These are phyloP conservation scores for Suhomyces sp. DNA, from an alignment of 805 yeast species.

Conservation along the genomic window DNA sequence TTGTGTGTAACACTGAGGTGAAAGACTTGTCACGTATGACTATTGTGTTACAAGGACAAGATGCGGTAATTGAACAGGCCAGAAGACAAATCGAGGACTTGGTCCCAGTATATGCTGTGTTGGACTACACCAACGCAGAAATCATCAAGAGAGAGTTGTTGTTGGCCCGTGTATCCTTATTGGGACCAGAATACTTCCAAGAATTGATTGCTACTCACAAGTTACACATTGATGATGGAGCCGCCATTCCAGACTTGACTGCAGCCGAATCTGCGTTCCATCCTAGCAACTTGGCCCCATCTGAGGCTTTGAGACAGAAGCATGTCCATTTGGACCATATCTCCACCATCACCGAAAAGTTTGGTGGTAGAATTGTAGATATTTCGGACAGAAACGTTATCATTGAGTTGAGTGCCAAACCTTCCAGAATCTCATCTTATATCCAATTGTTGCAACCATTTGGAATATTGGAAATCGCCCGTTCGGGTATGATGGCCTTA, in stretches of 20 bases:
- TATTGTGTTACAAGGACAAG: conserved; percentile 89
- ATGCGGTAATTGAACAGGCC: conserved; percentile 96
- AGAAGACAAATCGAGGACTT: conserved; percentile 96
- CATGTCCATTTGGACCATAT: conserved; percentile 85
- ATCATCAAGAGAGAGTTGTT: conserved; percentile 89
- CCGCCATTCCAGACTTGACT: conserved; percentile 43
- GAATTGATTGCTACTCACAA: conserved; percentile 87
- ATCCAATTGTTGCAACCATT: conserved; percentile 90
- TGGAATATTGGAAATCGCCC: conserved; percentile 92
- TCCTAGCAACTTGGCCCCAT: conserved; percentile 85
- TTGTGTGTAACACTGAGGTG: conserved; percentile 95
- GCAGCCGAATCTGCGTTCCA: conserved; percentile 59
- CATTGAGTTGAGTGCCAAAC: conserved; percentile 93
- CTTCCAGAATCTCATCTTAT: conserved; percentile 82
- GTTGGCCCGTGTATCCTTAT: conserved; percentile 84
- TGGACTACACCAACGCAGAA: conserved; percentile 88
- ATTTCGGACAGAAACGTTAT: conserved; percentile 91
- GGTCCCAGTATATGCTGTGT: conserved; percentile 97
- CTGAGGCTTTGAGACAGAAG: conserved; percentile 92
- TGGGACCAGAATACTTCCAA: conserved; percentile 98
- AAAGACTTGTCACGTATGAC: conserved; percentile 96
- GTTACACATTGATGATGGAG: conserved; percentile 39
- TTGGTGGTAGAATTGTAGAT: conserved; percentile 92
- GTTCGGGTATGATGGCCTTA: conserved; percentile 98
- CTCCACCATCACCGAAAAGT: conserved; percentile 74